These are phyloP conservation scores for Claviceps pusilla DNA, from an alignment of 2,329 filamentous ascomycete genomes.

Conservation along the genomic window DNA sequence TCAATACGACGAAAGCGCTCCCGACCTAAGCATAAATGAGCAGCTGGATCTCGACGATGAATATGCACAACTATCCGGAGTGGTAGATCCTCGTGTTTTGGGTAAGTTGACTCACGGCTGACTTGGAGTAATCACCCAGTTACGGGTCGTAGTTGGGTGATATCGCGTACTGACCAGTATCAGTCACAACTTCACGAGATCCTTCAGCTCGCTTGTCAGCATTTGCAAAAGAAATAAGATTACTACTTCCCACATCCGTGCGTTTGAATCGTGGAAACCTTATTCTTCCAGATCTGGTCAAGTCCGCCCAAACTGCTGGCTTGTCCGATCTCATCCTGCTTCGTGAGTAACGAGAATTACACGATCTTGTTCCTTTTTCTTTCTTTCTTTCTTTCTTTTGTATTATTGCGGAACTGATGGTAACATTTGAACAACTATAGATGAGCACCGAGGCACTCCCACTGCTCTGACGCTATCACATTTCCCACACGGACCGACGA, in stretches of 20 bases:
- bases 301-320: slow-evolving; percentile 64
- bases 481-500: slow-evolving; percentile 69
- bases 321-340: slow-evolving; percentile 75
- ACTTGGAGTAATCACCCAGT: background rate
- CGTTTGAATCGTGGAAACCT: slow-evolving; percentile 84
- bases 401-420: no score
- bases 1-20: slow-evolving; percentile 78
- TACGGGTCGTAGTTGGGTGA: background rate
- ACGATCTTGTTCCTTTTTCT: no score
- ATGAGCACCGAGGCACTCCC: slow-evolving; percentile 78
- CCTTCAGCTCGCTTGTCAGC: slow-evolving; percentile 72
- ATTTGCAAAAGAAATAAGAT: slow-evolving; percentile 82
- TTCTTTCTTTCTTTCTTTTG: background rate
- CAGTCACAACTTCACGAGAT: slow-evolving; percentile 81
- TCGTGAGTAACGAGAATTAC: slow-evolving; percentile 17
- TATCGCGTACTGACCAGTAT: background rate
- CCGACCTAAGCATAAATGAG: slow-evolving; percentile 51
- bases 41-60: slow-evolving; percentile 72
- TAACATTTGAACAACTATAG: background rate
- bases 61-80: slow-evolving; percentile 78
- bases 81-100: slow-evolving; percentile 76
- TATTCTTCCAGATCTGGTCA: slow-evolving; percentile 70
- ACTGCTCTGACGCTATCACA: slow-evolving; percentile 80
- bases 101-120: slow-evolving; percentile 46
- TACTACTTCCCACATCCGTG: slow-evolving; percentile 72